Evolutionary conservation across 306 rosid genomes (phyloP), one percentile per base, ranked within the genome.

Genomic region (Prunus davidiana): DNA sequence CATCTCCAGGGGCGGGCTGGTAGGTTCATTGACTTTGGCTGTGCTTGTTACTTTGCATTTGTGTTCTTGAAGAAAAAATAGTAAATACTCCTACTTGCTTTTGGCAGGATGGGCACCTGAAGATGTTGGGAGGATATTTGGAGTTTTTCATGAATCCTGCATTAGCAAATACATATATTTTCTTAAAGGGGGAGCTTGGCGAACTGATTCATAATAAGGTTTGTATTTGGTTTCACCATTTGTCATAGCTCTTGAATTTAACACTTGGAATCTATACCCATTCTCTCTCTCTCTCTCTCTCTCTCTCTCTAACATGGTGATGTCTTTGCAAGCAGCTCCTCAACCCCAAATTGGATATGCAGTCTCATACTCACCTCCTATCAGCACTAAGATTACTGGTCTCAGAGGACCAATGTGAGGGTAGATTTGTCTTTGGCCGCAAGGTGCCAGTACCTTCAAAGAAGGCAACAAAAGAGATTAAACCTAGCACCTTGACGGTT

Each of bases 121-220:
- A 87, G 76, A 87, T 87, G 90, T 28, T 87, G 49, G 88, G 84
- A 71, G 90, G 90, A 43, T 84, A 87, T 80, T 80, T 95, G 72
- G 97, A 92, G 64, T 92, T 95, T 82, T 95, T 92, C 87, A 95
- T 95, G 97, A 87, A 87, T 76, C 97, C 99, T 67, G 78, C 79
- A 71, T 79, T 92, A 80, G 93, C 97, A 49, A 82, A 88, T 46
- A 92, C 91, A 30, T 92, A 89, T 80, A 60, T 89, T 64, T 75
- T 68, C 71, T 82, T 95, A 74, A 95, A 91, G 88, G 67, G 61
- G 72, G 99, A 91, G 82, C 79, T 90, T 72, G 97, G 91, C 43
- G 93, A 90, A 73, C 70, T 95, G 71, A 86, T 92, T 78, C 97
- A 88, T 77, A 83, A 70, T 80, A 91, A 96, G 83, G 99, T 89